Conservation (phyloP, 2,329 filamentous ascomycete genomes). For the Proliferodiscus dingleyae region DNA sequence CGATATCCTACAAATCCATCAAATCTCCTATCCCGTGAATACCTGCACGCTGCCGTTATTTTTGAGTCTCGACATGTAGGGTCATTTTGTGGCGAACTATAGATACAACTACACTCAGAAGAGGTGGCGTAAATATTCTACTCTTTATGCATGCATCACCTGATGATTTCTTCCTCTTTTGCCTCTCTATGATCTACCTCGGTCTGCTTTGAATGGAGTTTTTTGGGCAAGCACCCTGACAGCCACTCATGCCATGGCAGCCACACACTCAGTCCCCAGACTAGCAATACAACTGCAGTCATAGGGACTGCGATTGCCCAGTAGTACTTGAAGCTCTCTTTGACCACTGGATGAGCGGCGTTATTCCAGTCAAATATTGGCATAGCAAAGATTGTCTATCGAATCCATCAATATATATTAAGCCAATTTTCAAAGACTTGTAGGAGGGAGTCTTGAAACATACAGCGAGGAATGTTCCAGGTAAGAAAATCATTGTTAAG, state of each 20-base stretch:
- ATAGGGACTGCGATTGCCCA: conserved; percentile 4
- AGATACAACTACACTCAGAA: no score
- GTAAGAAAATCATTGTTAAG: conserved; percentile 38
- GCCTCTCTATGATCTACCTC: neutral
- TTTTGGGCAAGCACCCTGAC: neutral
- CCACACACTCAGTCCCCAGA: conserved; percentile 3
- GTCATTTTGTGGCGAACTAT: no score
- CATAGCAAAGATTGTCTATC: conserved; percentile 7
- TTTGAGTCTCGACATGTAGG: no score
- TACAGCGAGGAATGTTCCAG: conserved; percentile 36
- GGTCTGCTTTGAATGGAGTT: no score
- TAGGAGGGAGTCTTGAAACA: neutral
- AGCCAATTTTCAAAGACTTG: neutral
- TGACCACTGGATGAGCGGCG: neutral
- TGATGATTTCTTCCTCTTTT: neutral
- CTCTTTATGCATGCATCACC: no score
- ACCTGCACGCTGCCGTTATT: no score
- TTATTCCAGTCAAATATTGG: conserved; percentile 4
- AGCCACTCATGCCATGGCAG: conserved; percentile 4
- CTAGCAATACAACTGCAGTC: neutral
- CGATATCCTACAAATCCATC: no score
- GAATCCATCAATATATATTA: neutral
- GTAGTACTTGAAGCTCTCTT: conserved; percentile 4
- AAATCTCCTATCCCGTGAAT: no score
- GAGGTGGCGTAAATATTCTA: no score